Evolutionary conservation across 2,329 filamentous ascomycete species (phyloP).

Genomic region (Monilinia aucupariae): DNA sequence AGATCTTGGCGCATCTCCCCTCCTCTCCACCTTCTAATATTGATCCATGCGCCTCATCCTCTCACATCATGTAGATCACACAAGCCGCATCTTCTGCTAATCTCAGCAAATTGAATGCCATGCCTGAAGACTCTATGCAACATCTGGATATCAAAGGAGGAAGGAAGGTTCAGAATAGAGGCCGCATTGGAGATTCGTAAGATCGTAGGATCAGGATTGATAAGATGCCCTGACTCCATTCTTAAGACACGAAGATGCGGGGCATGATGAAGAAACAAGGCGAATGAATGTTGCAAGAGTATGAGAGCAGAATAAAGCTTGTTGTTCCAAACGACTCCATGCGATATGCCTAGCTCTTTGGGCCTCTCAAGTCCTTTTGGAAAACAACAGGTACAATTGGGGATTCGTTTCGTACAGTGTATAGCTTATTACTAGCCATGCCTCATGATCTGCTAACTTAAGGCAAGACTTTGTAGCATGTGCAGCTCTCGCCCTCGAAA

Average conservation of each 20-base stretch:
- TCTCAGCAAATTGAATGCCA: neutral
- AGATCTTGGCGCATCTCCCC: neutral
- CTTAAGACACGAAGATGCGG: neutral
- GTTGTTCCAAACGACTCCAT: neutral
- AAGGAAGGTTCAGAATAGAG: neutral
- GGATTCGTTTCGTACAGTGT: neutral
- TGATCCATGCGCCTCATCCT: neutral
- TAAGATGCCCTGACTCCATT: neutral
- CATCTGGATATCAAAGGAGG: neutral
- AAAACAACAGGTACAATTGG: no score
- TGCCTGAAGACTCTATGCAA: neutral
- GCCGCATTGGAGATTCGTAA: neutral
- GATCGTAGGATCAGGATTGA: neutral
- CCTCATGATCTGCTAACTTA: neutral
- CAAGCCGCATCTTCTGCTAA: neutral
- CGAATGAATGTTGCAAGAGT: neutral
- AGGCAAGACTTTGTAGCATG: neutral
- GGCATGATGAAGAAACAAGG: neutral
- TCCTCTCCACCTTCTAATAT: neutral
- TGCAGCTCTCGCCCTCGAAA: neutral
- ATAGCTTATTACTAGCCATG: neutral
- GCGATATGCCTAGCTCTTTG: neutral
- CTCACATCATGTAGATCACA: neutral
- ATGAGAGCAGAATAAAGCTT: neutral
- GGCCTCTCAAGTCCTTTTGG: neutral